Percentiles rank a stretch among this genome's conserved stretches.
Evolutionary conservation across 164 flowering plant genomes (phyloP).

Genomic region (Liquidambar formosana): DNA sequence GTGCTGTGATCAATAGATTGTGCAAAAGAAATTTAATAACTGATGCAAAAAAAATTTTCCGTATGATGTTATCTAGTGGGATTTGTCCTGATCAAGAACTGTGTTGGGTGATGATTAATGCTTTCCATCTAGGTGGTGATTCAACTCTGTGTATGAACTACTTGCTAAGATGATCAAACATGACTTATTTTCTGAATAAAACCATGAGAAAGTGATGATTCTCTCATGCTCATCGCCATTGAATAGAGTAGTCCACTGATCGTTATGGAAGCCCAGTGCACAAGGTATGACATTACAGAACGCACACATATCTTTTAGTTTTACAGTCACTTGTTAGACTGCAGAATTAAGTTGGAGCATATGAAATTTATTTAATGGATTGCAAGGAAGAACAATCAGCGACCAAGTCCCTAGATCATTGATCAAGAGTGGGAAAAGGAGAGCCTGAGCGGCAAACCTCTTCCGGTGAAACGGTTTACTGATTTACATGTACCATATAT

Average conservation of each 20-base stretch:
- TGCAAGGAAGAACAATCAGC: background rate
- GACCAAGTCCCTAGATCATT: too few relatives aligned
- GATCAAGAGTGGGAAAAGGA: too few relatives aligned
- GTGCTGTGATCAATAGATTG: conserved; percentile 75
- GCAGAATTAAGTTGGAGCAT: background rate
- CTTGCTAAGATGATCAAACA: conserved; percentile 47
- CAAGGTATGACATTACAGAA: background rate
- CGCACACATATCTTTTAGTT: background rate
- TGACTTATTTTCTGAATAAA: conserved; percentile 28
- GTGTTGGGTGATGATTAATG: conserved; percentile 37
- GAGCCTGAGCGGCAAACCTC: too few relatives aligned
- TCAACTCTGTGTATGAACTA: conserved; percentile 30
- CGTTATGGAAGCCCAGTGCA: background rate
- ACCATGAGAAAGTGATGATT: background rate
- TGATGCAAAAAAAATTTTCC: conserved; percentile 52
- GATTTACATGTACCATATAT: too few relatives aligned
- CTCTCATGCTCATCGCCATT: background rate
- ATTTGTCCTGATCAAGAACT: conserved; percentile 54
- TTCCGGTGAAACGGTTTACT: background rate
- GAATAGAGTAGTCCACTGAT: background rate
- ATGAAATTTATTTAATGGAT: background rate
- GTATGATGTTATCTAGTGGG: conserved; percentile 51
- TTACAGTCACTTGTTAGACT: background rate
- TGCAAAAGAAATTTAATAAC: conserved; percentile 50
- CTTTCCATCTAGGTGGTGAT: conserved; percentile 33